Percentiles rank a stretch among this genome's conserved stretches.
Conservation (phyloP, 2,329 filamentous ascomycete species). For the Alternaria panax region DNA sequence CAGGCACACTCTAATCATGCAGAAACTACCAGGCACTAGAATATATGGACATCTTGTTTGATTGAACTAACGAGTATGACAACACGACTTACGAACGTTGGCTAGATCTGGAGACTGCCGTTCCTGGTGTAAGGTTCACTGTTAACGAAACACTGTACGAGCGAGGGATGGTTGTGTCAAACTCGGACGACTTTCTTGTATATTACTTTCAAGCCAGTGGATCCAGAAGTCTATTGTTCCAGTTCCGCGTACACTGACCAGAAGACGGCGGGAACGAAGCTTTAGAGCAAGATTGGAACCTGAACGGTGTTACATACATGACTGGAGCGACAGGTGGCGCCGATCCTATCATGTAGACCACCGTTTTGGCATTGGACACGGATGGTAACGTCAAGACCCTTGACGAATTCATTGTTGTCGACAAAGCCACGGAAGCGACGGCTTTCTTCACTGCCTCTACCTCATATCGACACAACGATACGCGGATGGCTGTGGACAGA, state of each 20-base stretch:
- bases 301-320: slow-evolving; percentile 6
- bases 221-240: slow-evolving; percentile 5
- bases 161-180: slow-evolving; percentile 10
- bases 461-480: slow-evolving; percentile 46
- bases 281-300: slow-evolving; percentile 10
- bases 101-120: slow-evolving; percentile 2
- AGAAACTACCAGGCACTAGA: slow-evolving; percentile 10
- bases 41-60: slow-evolving; percentile 10
- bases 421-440: slow-evolving; percentile 46
- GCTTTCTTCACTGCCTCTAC: slow-evolving; percentile 53
- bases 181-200: slow-evolving; percentile 20
- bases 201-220: slow-evolving; percentile 5
- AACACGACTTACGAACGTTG: slow-evolving; percentile 6
- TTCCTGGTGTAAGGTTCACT: not conserved
- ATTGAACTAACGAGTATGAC: slow-evolving; percentile 2
- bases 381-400: slow-evolving; percentile 11
- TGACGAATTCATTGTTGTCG: slow-evolving; percentile 8
- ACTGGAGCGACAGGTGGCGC: slow-evolving; percentile 8
- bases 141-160: slow-evolving; percentile 8
- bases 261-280: slow-evolving; percentile 11
- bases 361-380: slow-evolving; percentile 5
- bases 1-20: not conserved
- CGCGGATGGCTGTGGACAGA: slow-evolving; percentile 33
- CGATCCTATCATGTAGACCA: slow-evolving; percentile 7
- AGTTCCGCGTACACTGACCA: slow-evolving; percentile 11